Evolutionary conservation across 768 basidiomycete species (phyloP).

Genomic region (Mycena floridula): DNA sequence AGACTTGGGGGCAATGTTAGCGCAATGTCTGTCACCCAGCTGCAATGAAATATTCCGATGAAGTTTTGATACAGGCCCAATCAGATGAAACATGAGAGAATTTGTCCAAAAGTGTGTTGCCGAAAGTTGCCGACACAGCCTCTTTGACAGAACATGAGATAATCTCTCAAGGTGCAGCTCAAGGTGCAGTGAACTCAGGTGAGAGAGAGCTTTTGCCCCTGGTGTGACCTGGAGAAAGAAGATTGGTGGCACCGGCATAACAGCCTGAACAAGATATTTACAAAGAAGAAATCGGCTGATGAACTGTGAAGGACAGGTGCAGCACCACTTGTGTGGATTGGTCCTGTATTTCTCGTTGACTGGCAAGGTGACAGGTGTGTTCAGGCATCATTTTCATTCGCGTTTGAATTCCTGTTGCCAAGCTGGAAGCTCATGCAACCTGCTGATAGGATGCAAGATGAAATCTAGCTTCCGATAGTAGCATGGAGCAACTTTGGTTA

Average conservation of each 20-base stretch:
- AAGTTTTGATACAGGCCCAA: no score
- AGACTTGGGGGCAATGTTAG: no score
- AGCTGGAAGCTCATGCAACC: background rate
- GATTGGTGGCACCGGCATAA: background rate
- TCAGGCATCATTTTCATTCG: conserved; percentile 1
- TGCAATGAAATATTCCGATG: no score
- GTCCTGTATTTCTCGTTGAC: background rate
- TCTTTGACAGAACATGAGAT: no score
- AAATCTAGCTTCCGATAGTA: conserved; percentile 4
- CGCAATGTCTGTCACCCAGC: no score
- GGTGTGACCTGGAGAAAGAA: background rate
- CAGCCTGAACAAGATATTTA: conserved; percentile 18
- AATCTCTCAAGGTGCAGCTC: no score
- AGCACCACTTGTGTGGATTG: conserved; percentile 9
- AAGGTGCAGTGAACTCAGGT: no score
- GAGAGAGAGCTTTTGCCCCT: no score
- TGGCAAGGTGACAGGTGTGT: background rate
- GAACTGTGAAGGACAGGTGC: conserved; percentile 13
- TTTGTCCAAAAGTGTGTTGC: no score
- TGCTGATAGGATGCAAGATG: conserved; percentile 1
- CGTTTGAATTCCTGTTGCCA: conserved; percentile 3
- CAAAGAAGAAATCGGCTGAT: conserved; percentile 12
- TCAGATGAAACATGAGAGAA: no score
- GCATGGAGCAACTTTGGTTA: conserved; percentile 6
- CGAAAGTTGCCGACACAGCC: no score